Evolutionary conservation across 2,329 filamentous ascomycete species (phyloP), one percentile per base, ranked within the genome.

Genomic region (Talaromyces sp.): DNA sequence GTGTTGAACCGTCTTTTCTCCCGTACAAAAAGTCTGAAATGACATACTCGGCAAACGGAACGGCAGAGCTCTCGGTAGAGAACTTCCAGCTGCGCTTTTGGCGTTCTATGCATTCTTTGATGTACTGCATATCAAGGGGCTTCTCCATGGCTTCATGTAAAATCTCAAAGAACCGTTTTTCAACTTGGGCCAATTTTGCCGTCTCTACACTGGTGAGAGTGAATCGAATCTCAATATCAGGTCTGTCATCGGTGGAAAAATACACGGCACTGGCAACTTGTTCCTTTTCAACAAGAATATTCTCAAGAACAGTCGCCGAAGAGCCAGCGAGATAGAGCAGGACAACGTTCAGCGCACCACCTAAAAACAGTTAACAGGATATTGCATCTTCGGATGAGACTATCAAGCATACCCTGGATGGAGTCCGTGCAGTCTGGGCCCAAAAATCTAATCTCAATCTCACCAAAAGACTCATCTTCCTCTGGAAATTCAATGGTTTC

Each of bases 21-120:
- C 94, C 95, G 71, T 95, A 99, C 9, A 98, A 83, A 72, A 96
- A 96, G 72, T 98, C 93, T 14, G 89, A 89, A 69, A 98, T 96
- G 64, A 98, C 89, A 63, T 90, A 90, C 65, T 87, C 89, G 0
- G 91, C 88, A 75, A 94, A 96, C 65, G 92, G 91, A 27, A 87
- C 86, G 59, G 91, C 87, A 2, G 89, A 91, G 56, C 86, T 88
- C 75, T 99, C 95, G 0, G 91, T 90, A 51, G 89, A 86, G 67
- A 91, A 94, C 72, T 92, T 93, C 70, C 92, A 85, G 69, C 93
- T 90, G 54, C 93, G 86, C 65, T 87, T 86, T 74, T 95, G 91
- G 61, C 93, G 86, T 68, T 86, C 85, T 56, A 99, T 87, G 73
- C 93, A 97, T 67, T 97, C 93, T 54, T 85, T 85, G 79, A 99